phyloP scores from a whole-genome alignment of 192 early-diverging fungal species.

The Physocladia obscura region DNA sequence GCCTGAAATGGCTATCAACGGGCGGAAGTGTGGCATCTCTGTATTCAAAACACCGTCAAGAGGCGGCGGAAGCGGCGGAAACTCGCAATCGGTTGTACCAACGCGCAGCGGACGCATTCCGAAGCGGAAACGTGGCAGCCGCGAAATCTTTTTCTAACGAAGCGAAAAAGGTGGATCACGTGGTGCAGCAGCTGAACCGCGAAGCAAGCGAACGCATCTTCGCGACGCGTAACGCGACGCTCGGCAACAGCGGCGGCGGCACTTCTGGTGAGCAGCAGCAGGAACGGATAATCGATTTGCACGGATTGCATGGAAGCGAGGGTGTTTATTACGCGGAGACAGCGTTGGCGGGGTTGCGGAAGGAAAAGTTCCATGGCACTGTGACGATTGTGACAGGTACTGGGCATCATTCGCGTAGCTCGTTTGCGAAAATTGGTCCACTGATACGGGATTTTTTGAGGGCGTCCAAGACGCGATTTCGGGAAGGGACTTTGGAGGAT shows the following conservation, averaged over 20 bases:
- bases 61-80: conserved; percentile 47
- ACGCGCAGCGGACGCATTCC: conserved; percentile 49
- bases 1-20: conserved; percentile 41
- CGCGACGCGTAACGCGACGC: conserved; percentile 33
- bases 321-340: conserved; percentile 41
- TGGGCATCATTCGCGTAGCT: conserved; percentile 45
- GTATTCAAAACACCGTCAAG: conserved; percentile 42
- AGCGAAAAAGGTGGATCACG: conserved; percentile 42
- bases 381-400: conserved; percentile 50
- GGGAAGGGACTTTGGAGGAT: conserved; percentile 46
- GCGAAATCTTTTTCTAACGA: conserved; percentile 46
- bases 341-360: conserved; percentile 16
- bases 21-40: conserved; percentile 40
- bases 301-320: conserved; percentile 53
- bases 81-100: conserved; percentile 50
- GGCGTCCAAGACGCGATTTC: conserved; percentile 11
- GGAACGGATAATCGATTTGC: conserved; percentile 44
- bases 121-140: conserved; percentile 48
- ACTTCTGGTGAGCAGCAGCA: background rate
- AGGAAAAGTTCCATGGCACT: conserved; percentile 32
- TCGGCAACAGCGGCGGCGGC: background rate
- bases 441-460: conserved; percentile 38
- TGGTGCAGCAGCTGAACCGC: conserved; percentile 37
- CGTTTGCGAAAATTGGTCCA: conserved; percentile 43
- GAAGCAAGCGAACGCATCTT: conserved; percentile 42